Conservation (phyloP, 2,329 filamentous ascomycete genomes). For the Pyrenophora tritici-repentis region DNA sequence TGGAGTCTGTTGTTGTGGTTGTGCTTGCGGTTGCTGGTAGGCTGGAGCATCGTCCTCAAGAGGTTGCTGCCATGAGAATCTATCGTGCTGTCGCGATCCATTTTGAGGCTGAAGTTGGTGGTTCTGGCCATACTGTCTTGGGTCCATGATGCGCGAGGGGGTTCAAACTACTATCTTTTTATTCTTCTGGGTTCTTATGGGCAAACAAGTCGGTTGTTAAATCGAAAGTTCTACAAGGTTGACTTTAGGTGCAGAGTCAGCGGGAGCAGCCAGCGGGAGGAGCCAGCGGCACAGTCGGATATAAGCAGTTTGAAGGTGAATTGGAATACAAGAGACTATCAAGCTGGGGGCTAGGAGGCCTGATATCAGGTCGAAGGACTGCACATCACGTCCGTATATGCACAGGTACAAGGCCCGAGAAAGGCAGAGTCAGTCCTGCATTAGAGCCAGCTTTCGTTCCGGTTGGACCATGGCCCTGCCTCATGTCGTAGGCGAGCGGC, state of each 20-base stretch:
- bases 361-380: constrained; percentile 33
- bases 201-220: background rate
- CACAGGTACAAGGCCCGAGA: constrained; percentile 28
- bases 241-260: background rate
- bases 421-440: constrained; percentile 20
- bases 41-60: constrained; percentile 24
- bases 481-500: constrained; percentile 27
- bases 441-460: constrained; percentile 29
- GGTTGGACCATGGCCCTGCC: constrained; percentile 36
- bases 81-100: constrained; percentile 24
- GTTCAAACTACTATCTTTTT: background rate
- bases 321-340: background rate
- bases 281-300: constrained; percentile 4
- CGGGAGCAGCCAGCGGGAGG: background rate
- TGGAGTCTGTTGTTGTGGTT: constrained; percentile 1
- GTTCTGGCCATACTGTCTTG: constrained; percentile 25
- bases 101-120: constrained; percentile 22
- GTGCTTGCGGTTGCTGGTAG: constrained; percentile 16
- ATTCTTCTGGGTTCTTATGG: background rate
- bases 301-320: constrained; percentile 5
- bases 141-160: constrained; percentile 26
- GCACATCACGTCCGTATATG: constrained; percentile 28
- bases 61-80: constrained; percentile 45
- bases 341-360: constrained; percentile 30
- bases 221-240: background rate